Base-by-base conservation (phyloP, 257 asterid genomes). In the Cynanchum wilfordii region DNA sequence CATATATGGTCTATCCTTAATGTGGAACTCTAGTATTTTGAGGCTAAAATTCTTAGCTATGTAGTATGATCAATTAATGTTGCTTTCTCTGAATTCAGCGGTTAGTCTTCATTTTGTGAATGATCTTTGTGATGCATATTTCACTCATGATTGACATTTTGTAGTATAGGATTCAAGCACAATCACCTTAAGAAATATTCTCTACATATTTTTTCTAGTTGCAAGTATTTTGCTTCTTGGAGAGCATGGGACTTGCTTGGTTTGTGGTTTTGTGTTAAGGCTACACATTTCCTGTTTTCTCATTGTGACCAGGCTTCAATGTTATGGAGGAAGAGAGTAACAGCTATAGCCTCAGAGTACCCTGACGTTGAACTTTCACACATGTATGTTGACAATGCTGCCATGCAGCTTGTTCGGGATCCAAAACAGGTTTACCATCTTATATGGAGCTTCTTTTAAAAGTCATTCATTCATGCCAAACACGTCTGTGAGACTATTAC, bases 361-460 rank as follows among this genome's bases (percentile, higher is more conserved):
- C 96, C 97, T 30, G 99, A 95, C 50, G 84, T 95, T 77, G 99
- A 95, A 75, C 97, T 95, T 76, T 87, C 98, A 12, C 99, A 95
- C 86, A 95, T 95, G 99, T 95, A 90, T 77, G 97, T 92, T 36
- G 99, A 95, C 84, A 92, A 95, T 79, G 99, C 99, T 49, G 98
- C 99, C 69, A 95, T 92, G 99, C 99, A 95, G 84, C 99, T 95
- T 68, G 96, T 95, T 71, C 90, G 99, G 68, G 86, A 89, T 80
- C 99, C 99, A 6, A 95, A 95, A 52, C 99, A 95, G 98, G 98
- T 94, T 73, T 45, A 47, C 52, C 40, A 20, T 70, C n/a, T 47
- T 8, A 3, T n/a, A 60, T 60, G 9, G 42, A 36, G 27, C 49
- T 64, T 7, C 24, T 52, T 69, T 13, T 68, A 22, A 40, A 22